Conservation (phyloP, 1,284 basidiomycete genomes). For the Heterobasidion occidentale region DNA sequence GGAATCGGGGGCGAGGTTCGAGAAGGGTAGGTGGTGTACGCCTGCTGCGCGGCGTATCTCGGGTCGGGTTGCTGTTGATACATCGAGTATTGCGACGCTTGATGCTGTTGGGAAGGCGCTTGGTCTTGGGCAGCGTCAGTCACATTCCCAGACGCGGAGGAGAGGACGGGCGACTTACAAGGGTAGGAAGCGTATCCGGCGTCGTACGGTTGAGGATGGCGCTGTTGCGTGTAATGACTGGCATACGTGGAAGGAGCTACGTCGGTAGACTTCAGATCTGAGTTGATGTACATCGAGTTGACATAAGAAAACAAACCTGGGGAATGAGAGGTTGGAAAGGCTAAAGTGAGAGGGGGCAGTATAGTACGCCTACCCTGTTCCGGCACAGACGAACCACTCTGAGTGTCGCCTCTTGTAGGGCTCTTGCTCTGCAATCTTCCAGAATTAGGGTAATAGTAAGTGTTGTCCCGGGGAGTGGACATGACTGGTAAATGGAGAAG, state of each 20-base stretch:
- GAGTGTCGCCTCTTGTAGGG: conserved; percentile 45
- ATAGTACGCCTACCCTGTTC: conserved; percentile 82
- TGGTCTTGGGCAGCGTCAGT: neutral
- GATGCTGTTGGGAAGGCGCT: conserved; percentile 22
- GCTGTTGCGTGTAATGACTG: conserved; percentile 7
- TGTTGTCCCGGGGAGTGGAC: conserved; percentile 55
- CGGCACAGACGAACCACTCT: conserved; percentile 45
- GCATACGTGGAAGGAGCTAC: conserved; percentile 7
- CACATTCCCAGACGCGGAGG: too few species aligned
- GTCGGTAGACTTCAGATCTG: conserved; percentile 6
- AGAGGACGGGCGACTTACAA: neutral
- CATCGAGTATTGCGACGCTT: conserved; percentile 37
- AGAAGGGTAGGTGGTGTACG: conserved; percentile 40
- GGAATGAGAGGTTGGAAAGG: conserved; percentile 79
- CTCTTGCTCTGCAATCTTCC: conserved; percentile 48
- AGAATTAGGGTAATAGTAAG: conserved; percentile 48
- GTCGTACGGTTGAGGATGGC: conserved; percentile 4
- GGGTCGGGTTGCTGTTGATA: conserved; percentile 47
- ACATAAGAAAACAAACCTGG: conserved; percentile 63
- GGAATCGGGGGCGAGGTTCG: conserved; percentile 37
- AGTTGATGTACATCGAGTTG: conserved; percentile 6
- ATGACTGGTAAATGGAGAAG: conserved; percentile 44
- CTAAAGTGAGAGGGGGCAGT: conserved; percentile 76
- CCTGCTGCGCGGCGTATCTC: conserved; percentile 42
- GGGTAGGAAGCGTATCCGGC: conserved; percentile 1